Conservation (phyloP, 371 early-diverging fungal species). For the Haplosporangium sp. region DNA sequence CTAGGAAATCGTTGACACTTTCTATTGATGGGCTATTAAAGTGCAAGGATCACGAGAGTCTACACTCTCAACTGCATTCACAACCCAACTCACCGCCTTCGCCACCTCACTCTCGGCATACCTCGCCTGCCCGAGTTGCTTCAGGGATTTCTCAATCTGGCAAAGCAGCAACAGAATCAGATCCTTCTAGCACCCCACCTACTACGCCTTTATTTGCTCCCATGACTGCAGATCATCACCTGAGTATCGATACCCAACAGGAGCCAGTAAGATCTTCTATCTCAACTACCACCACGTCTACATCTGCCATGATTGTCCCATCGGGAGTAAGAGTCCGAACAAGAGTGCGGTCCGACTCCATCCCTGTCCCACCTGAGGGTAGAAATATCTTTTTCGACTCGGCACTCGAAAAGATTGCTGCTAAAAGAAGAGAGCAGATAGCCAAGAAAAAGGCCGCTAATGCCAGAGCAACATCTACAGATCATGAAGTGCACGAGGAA, state of each 20-base stretch:
- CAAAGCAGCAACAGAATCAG: constrained; percentile 5
- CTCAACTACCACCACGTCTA: background rate
- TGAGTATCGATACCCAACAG: background rate
- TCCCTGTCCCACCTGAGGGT: constrained; percentile 7
- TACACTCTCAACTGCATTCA: background rate
- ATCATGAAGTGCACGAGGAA: background rate
- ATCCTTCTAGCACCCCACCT: constrained; percentile 32
- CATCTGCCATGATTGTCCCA: background rate
- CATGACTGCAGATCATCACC: background rate
- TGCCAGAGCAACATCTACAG: constrained; percentile 3
- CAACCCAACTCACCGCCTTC: constrained; percentile 27
- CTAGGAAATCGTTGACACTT: background rate
- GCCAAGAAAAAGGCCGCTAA: constrained; percentile 33
- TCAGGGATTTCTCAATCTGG: background rate
- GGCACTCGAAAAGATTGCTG: constrained; percentile 29
- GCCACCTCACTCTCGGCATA: constrained; percentile 41
- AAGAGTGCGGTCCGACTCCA: constrained; percentile 25
- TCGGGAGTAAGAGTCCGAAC: constrained; percentile 17
- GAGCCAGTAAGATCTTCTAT: background rate
- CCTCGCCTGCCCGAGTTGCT: constrained; percentile 10
- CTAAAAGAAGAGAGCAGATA: constrained; percentile 25
- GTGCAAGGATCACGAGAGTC: background rate
- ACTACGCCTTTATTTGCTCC: constrained; percentile 22
- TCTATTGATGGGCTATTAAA: background rate
- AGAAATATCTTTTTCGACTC: constrained; percentile 41